Percentiles rank a stretch among this genome's conserved stretches.
phyloP scores from a whole-genome alignment of 2,329 filamentous ascomycete species.

The Alternaria sp. region DNA sequence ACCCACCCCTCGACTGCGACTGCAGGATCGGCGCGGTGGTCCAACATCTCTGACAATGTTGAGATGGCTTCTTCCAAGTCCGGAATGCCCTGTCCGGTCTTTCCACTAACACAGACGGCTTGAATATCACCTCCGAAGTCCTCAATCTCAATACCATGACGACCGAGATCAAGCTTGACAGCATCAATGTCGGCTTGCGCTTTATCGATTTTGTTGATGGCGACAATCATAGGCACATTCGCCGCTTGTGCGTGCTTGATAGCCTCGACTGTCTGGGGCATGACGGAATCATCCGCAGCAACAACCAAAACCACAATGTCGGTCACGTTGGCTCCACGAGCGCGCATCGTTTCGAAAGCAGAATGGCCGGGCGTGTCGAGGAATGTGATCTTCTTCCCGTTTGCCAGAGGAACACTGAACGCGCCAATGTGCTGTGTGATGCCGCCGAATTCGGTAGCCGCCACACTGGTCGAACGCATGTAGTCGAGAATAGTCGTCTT shows the following conservation, averaged over 20 bases:
- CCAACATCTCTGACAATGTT: slow-evolving; percentile 86
- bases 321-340: slow-evolving; percentile 92
- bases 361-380: slow-evolving; percentile 96
- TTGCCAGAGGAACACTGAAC: slow-evolving; percentile 85
- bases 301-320: slow-evolving; percentile 97
- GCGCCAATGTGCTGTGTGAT: slow-evolving; percentile 99
- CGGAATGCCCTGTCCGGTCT: slow-evolving; percentile 89
- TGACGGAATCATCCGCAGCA: slow-evolving; percentile 95
- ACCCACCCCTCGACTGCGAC: slow-evolving; percentile 91
- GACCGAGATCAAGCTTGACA: slow-evolving; percentile 86
- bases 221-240: slow-evolving; percentile 93
- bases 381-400: slow-evolving; percentile 92
- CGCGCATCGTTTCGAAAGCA: slow-evolving; percentile 94
- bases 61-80: slow-evolving; percentile 91
- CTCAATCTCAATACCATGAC: slow-evolving; percentile 88
- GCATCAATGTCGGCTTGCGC: slow-evolving; percentile 79
- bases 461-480: slow-evolving; percentile 90
- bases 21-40: slow-evolving; percentile 80
- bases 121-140: slow-evolving; percentile 96
- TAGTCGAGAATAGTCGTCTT: slow-evolving; percentile 97
- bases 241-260: slow-evolving; percentile 90
- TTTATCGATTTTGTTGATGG: slow-evolving; percentile 97
- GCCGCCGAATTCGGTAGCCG: slow-evolving; percentile 89
- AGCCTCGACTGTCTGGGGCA: slow-evolving; percentile 94
- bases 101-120: slow-evolving; percentile 88